These are phyloP conservation scores for Millerago galiae DNA, from an alignment of 805 yeast species.

Conservation along the genomic window DNA sequence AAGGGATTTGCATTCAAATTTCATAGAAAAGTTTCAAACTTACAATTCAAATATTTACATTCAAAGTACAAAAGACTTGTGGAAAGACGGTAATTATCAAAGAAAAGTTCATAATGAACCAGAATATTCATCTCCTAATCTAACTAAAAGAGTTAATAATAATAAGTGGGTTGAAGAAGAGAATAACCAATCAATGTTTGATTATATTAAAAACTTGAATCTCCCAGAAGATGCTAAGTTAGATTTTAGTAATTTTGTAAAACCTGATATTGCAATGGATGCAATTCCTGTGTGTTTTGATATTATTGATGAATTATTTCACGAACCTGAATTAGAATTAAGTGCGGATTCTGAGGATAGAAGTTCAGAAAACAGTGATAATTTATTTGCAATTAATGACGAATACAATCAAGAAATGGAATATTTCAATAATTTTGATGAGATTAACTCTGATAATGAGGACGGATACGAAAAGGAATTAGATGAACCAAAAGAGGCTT, in stretches of 20 bases:
- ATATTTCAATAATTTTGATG: not conserved
- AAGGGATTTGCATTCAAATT: constrained; percentile 44
- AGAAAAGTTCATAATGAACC: constrained; percentile 33
- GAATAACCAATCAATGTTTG: constrained; percentile 29
- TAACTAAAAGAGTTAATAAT: constrained; percentile 21
- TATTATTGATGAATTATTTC: constrained; percentile 25
- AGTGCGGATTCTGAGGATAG: not conserved
- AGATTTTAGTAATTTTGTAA: constrained; percentile 17
- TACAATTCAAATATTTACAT: constrained; percentile 24
- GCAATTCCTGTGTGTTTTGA: constrained; percentile 28
- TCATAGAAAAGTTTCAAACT: constrained; percentile 30
- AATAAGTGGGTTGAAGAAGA: constrained; percentile 37
- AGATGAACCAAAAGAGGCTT: constrained; percentile 1
- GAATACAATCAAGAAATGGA: constrained; percentile 4
- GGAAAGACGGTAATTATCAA: constrained; percentile 52
- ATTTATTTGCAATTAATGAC: constrained; percentile 4
- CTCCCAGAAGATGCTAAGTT: constrained; percentile 3
- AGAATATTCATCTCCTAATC: constrained; percentile 22
- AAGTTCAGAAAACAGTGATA: constrained; percentile 1
- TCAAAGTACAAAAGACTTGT: constrained; percentile 47
- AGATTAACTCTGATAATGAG: not conserved
- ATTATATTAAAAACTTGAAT: constrained; percentile 22
- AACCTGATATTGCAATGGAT: constrained; percentile 18
- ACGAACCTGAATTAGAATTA: constrained; percentile 16
- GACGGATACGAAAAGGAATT: not conserved